Percentiles rank a stretch among this genome's conserved stretches.
phyloP scores from a whole-genome alignment of 2,329 filamentous ascomycete genomes.

The Alternaria longipes region DNA sequence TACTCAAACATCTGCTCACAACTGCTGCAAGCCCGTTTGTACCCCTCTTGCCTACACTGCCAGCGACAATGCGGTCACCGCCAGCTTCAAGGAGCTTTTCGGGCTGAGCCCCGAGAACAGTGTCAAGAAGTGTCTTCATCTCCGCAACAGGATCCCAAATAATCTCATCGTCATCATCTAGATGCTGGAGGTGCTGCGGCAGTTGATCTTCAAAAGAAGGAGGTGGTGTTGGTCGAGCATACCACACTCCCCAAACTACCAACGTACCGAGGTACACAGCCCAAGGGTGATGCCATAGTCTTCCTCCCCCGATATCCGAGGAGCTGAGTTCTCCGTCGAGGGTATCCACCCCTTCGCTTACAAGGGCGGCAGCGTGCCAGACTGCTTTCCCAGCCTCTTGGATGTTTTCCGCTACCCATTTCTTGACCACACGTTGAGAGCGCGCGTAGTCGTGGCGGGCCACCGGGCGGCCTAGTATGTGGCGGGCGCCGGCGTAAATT shows the following conservation, averaged over 20 bases:
- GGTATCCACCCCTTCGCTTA: constrained; percentile 61
- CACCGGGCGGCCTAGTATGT: constrained; percentile 67
- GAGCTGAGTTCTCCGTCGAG: constrained; percentile 48
- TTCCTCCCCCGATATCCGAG: constrained; percentile 58
- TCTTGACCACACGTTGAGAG: constrained; percentile 62
- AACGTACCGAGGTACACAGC: constrained; percentile 68
- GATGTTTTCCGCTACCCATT: constrained; percentile 55
- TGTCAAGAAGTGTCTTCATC: constrained; percentile 57
- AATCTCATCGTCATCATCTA: constrained; percentile 57
- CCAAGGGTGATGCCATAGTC: constrained; percentile 70
- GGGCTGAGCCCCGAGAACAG: constrained; percentile 53
- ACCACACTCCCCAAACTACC: constrained; percentile 67
- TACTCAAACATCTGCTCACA: constrained; percentile 65
- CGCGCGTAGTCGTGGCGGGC: constrained; percentile 60
- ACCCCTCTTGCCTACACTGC: constrained; percentile 56
- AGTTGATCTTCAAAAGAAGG: background rate
- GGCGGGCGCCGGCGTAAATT: constrained; percentile 67
- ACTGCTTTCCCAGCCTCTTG: constrained; percentile 56
- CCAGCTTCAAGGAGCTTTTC: constrained; percentile 45
- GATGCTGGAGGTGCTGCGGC: constrained; percentile 6
- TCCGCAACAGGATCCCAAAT: constrained; percentile 61
- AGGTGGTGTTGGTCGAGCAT: constrained; percentile 42
- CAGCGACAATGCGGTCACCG: constrained; percentile 44
- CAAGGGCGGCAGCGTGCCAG: constrained; percentile 64
- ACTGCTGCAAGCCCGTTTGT: constrained; percentile 64